Conservation (phyloP, 257 asterid species). For the Gynochthodes officinalis region DNA sequence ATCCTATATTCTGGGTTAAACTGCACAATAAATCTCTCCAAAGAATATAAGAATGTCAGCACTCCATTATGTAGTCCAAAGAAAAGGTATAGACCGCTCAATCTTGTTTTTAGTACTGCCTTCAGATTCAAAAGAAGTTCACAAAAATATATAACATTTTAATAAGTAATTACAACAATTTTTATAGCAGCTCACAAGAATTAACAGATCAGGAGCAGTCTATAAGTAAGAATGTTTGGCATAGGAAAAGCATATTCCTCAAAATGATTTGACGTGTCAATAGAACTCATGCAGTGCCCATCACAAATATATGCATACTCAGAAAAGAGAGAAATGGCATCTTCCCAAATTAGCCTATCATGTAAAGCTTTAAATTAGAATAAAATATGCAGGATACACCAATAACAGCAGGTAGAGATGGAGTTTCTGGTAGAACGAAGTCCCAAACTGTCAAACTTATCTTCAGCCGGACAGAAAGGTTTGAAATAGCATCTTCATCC, state of each 20-base stretch:
- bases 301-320: neutral
- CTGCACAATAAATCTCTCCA: neutral
- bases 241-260: neutral
- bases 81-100: neutral
- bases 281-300: neutral
- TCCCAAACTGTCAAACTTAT: slow-evolving; percentile 92
- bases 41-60: neutral
- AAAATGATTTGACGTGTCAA: neutral
- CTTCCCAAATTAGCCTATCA: neutral
- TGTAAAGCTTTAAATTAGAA: neutral
- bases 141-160: neutral
- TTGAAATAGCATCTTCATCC: slow-evolving; percentile 91
- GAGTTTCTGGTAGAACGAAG: slow-evolving; percentile 83
- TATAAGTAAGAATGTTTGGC: neutral
- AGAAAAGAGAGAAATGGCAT: neutral
- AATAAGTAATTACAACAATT: neutral
- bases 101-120: neutral
- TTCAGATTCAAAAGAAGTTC: neutral
- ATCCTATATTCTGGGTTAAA: slow-evolving; percentile 1
- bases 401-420: slow-evolving; percentile 97
- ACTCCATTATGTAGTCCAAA: neutral
- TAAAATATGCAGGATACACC: slow-evolving; percentile 75
- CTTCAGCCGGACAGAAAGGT: slow-evolving; percentile 70
- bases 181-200: slow-evolving; percentile 1
- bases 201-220: neutral